phyloP scores from a whole-genome alignment of 2,329 filamentous ascomycete genomes.

The Fusarium caatingaense region DNA sequence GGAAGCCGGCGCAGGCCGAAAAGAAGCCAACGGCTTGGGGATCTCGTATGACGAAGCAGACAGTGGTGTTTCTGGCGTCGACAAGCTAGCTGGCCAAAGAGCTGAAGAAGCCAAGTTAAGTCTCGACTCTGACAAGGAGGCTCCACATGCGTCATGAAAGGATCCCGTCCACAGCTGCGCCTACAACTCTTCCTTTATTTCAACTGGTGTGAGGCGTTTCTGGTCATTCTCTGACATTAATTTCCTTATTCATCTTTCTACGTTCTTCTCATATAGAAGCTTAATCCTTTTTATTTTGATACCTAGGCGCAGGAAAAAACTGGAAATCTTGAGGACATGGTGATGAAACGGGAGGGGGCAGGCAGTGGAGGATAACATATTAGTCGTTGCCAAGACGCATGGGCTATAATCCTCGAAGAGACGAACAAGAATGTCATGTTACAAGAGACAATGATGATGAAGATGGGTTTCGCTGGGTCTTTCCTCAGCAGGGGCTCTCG shows the following conservation, averaged over 20 bases:
- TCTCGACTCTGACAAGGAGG: slow-evolving; percentile 46
- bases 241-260: slow-evolving; percentile 20
- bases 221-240: slow-evolving; percentile 26
- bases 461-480: slow-evolving; percentile 18
- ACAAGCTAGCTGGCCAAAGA: slow-evolving; percentile 52
- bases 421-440: slow-evolving; percentile 41
- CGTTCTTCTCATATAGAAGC: slow-evolving; percentile 35
- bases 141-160: slow-evolving; percentile 43
- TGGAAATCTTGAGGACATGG: slow-evolving; percentile 23
- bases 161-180: background rate
- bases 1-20: slow-evolving; percentile 39
- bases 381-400: slow-evolving; percentile 8
- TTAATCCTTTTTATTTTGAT: slow-evolving; percentile 37
- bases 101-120: slow-evolving; percentile 49
- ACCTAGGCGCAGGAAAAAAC: slow-evolving; percentile 32
- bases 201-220: slow-evolving; percentile 29
- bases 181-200: slow-evolving; percentile 7
- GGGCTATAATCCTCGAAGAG: slow-evolving; percentile 10
- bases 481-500: slow-evolving; percentile 37
- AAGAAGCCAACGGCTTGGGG: slow-evolving; percentile 54
- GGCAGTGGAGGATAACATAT: slow-evolving; percentile 9
- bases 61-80: slow-evolving; percentile 57
- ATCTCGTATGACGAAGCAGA: slow-evolving; percentile 57
- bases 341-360: slow-evolving; percentile 16
- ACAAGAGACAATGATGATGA: slow-evolving; percentile 42